phyloP scores from a whole-genome alignment of 441 rosid species.

The Omphalea diandra region DNA sequence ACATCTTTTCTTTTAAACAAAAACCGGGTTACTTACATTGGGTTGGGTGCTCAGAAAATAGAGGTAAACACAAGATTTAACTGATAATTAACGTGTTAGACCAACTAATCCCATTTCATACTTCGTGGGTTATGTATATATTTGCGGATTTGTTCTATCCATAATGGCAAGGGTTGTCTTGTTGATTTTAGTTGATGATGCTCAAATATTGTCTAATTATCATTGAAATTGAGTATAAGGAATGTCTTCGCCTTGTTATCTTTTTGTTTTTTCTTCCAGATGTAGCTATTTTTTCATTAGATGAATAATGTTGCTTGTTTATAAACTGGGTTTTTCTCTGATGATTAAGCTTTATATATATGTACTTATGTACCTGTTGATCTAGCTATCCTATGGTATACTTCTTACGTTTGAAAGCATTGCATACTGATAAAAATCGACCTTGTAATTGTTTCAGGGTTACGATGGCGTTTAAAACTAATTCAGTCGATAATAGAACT shows the following conservation, averaged over 20 bases:
- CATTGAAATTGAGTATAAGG: neutral
- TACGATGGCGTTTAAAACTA: slow-evolving; percentile 68
- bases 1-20: neutral
- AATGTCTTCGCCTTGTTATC: too few species aligned
- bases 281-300: neutral
- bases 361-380: neutral
- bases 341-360: neutral
- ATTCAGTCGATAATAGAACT: slow-evolving; percentile 67
- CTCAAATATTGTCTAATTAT: neutral
- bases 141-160: neutral
- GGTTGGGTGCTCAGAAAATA: neutral
- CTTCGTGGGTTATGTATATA: neutral
- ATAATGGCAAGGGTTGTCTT: neutral
- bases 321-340: neutral
- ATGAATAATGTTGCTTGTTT: neutral
- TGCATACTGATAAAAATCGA: slow-evolving; percentile 5
- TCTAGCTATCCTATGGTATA: neutral
- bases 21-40: neutral
- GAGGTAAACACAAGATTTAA: neutral
- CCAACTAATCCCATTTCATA: neutral
- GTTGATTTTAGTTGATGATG: neutral
- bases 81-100: neutral
- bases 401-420: neutral
- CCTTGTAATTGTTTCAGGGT: slow-evolving; percentile 30
- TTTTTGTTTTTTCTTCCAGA: neutral